phyloP scores from a whole-genome alignment of 345 rosid genomes.

The Eucalyptus paniculata region DNA sequence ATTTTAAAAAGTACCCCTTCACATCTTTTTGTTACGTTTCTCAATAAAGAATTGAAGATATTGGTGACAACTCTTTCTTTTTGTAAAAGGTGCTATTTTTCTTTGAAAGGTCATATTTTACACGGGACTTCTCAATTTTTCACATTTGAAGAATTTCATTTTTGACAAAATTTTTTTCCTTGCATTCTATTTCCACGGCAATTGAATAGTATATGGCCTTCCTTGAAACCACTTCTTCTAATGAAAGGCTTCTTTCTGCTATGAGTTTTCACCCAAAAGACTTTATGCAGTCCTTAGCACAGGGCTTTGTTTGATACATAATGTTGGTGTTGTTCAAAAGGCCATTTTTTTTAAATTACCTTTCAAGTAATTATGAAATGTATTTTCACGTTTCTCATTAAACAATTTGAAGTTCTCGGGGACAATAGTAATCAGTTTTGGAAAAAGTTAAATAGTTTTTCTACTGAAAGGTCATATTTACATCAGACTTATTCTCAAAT shows the following conservation, averaged over 20 bases:
- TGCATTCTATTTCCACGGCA: background rate
- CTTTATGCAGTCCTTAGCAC: background rate
- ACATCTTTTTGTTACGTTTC: too few relatives aligned
- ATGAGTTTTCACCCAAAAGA: background rate
- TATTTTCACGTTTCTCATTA: background rate
- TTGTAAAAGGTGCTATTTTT: too few relatives aligned
- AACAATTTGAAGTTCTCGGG: background rate
- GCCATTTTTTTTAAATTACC: background rate
- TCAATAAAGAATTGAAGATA: too few relatives aligned
- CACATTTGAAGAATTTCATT: too few relatives aligned
- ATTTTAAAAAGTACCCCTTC: too few relatives aligned
- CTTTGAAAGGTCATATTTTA: too few relatives aligned
- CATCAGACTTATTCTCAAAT: background rate
- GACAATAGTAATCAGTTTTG: background rate
- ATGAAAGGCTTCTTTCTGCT: background rate
- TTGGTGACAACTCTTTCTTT: too few relatives aligned
- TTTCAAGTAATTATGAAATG: too few relatives aligned
- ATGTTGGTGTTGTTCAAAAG: background rate
- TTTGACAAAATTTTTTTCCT: background rate
- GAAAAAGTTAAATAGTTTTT: background rate
- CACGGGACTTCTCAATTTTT: too few relatives aligned
- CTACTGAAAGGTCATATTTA: background rate
- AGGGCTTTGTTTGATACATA: background rate
- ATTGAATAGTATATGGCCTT: background rate
- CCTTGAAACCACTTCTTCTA: background rate